A percentile compares a stretch with the other conserved stretches of the same genome.
Evolutionary conservation across 1,284 basidiomycete genomes (phyloP).

Genomic region (Cryptococcus jaspeensis): DNA sequence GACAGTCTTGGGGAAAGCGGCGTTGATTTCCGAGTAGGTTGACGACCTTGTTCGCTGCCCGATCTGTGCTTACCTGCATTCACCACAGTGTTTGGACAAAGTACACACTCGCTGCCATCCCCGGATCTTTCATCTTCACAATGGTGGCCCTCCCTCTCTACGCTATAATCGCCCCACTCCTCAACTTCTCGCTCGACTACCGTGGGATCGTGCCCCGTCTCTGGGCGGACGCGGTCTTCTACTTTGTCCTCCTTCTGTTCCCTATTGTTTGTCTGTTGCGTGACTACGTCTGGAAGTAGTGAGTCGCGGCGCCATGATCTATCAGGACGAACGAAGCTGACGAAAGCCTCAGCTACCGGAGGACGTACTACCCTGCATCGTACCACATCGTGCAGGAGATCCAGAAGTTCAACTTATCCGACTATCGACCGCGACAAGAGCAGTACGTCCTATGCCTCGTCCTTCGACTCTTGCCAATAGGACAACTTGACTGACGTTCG

Average conservation of each 20-base stretch:
- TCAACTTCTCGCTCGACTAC: slow-evolving; percentile 90
- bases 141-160: slow-evolving; percentile 93
- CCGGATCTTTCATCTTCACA: slow-evolving; percentile 92
- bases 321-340: neutral
- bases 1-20: slow-evolving; percentile 96
- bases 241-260: slow-evolving; percentile 83
- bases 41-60: too few species aligned
- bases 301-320: slow-evolving; percentile 36
- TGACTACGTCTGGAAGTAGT: slow-evolving; percentile 97
- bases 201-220: slow-evolving; percentile 78
- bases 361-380: slow-evolving; percentile 84
- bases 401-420: slow-evolving; percentile 96
- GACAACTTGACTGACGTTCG: slow-evolving; percentile 2
- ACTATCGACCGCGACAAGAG: slow-evolving; percentile 94
- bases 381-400: slow-evolving; percentile 97
- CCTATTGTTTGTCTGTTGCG: slow-evolving; percentile 84
- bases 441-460: slow-evolving; percentile 62
- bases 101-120: slow-evolving; percentile 94
- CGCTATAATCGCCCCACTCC: slow-evolving; percentile 75
- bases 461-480: neutral
- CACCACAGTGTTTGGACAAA: slow-evolving; percentile 89
- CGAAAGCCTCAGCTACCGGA: slow-evolving; percentile 65
- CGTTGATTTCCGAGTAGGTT: slow-evolving; percentile 91
- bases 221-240: slow-evolving; percentile 84
- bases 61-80: neutral